Conservation (phyloP, 164 flowering plant species). For the Vitis cinerea region DNA sequence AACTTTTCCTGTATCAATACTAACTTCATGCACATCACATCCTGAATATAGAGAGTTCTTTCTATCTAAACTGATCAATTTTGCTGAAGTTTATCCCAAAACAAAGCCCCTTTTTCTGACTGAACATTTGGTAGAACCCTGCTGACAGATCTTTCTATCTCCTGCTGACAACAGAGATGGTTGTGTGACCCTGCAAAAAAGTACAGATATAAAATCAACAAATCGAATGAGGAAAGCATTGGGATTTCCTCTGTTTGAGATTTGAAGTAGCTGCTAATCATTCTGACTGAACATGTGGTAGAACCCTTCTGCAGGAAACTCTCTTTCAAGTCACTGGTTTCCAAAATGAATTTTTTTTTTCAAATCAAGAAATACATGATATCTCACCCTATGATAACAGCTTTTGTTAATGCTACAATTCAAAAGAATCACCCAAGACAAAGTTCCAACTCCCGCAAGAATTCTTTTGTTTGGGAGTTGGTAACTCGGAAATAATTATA, state of each 20-base stretch:
- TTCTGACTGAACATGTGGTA: not conserved
- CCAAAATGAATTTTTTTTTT: not conserved
- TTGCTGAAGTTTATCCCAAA: not conserved
- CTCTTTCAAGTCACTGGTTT: not conserved
- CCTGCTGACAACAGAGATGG: too few species aligned
- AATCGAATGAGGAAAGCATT: too few species aligned
- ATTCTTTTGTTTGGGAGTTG: conserved; percentile 6
- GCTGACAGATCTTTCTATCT: too few species aligned
- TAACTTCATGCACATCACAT: too few species aligned
- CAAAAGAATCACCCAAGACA: conserved; percentile 27
- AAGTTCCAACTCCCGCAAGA: conserved; percentile 16
- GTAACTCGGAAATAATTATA: conserved; percentile 19
- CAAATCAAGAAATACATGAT: conserved; percentile 2
- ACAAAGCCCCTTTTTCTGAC: too few species aligned
- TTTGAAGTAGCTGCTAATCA: not conserved
- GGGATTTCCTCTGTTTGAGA: not conserved
- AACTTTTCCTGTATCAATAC: too few species aligned
- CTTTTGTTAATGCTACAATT: conserved; percentile 22
- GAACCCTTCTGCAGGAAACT: not conserved
- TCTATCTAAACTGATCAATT: too few species aligned
- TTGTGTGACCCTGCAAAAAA: too few species aligned
- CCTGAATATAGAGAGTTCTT: too few species aligned
- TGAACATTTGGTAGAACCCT: too few species aligned
- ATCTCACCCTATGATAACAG: not conserved
- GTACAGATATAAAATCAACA: too few species aligned